Evolutionary conservation across 2,329 filamentous ascomycete genomes (phyloP).

Genomic region (Amauroascus niger): DNA sequence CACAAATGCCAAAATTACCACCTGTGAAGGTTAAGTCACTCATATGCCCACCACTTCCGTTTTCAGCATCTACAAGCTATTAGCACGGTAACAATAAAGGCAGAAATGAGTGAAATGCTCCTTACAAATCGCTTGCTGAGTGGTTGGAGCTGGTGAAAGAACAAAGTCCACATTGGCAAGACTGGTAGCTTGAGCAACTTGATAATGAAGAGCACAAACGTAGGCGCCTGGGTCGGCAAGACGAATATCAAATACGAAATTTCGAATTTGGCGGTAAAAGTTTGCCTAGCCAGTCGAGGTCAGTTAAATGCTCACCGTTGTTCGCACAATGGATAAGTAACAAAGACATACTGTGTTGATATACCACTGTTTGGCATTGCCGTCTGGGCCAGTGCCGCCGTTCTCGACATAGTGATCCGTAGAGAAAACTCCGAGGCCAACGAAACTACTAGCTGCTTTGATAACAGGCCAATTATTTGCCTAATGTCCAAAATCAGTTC

Average conservation of each 20-base stretch:
- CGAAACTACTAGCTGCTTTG: constrained; percentile 51
- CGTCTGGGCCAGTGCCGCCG: constrained; percentile 26
- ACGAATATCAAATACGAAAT: too few species aligned
- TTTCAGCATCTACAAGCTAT: constrained; percentile 23
- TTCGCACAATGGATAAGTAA: not conserved
- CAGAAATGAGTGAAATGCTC: too few species aligned
- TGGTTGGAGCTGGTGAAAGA: too few species aligned
- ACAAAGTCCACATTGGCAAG: too few species aligned
- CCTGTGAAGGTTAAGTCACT: constrained; percentile 51
- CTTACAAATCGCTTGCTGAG: too few species aligned
- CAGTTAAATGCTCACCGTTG: too few species aligned
- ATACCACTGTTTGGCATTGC: constrained; percentile 55
- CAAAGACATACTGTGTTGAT: constrained; percentile 46
- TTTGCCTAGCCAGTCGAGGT: too few species aligned
- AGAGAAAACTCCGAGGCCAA: constrained; percentile 73
- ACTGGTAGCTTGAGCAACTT: too few species aligned
- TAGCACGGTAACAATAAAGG: too few species aligned
- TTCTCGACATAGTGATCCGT: constrained; percentile 57
- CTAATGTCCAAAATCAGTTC: constrained; percentile 36
- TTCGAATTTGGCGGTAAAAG: too few species aligned
- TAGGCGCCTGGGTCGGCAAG: too few species aligned
- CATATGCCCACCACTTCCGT: constrained; percentile 48
- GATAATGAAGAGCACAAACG: too few species aligned
- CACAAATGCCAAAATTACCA: constrained; percentile 44
- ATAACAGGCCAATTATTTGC: constrained; percentile 12